Base-by-base conservation (phyloP, 139 green algal species). In the Coelastrella sp. region DNA sequence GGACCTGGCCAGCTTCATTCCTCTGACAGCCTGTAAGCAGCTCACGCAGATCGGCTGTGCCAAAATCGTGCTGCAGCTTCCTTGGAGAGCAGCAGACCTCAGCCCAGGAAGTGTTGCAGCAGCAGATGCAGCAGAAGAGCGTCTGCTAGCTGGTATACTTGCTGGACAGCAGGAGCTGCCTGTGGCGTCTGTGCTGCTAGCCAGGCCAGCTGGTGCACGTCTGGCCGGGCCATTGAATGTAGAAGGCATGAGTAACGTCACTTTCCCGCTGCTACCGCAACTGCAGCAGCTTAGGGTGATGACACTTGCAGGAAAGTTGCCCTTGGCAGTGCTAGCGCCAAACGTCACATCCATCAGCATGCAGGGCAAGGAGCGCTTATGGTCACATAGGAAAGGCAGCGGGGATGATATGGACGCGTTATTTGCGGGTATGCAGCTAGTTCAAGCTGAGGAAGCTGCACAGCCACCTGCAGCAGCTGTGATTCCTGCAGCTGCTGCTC, bases 341-440 rank as follows among this genome's bases (percentile, higher is more conserved):
- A 16, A 57, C 17, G 5, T 85, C 3, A 56, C 20, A 2, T 22
- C 60, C 6, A 56, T 85, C 57, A 60, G 79, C 5, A 23, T 85
- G 1, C 79, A 85, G 57, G 79, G 79, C 79, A 73, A 64, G 19
- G 47, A 85, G 79, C 79, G 79, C 5, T 5, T 85, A 19, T 85
- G 79, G 79, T 73, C 19, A 22, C 57, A 85, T 16, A 61, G 61
- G 57, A 85, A 85, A 19, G 79, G 79, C 57, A 73, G 13, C 54
- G 79, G 19, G 68, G 79, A 85, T 73, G 57, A 85, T 10, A 85
- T 85, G 79, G 79, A 85, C 19, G 79, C 79, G 19, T 73, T 85
- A 57, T 73, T 85, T 61, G 79, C 77, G 65, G 77, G 61, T n/a
- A 64, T 85, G 79, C 56, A 73, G 17, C 19, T 64, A 68, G 57